These are phyloP conservation scores for Plasmopara viticola DNA, from an alignment of 352 stramenopile species.

Conservation along the genomic window DNA sequence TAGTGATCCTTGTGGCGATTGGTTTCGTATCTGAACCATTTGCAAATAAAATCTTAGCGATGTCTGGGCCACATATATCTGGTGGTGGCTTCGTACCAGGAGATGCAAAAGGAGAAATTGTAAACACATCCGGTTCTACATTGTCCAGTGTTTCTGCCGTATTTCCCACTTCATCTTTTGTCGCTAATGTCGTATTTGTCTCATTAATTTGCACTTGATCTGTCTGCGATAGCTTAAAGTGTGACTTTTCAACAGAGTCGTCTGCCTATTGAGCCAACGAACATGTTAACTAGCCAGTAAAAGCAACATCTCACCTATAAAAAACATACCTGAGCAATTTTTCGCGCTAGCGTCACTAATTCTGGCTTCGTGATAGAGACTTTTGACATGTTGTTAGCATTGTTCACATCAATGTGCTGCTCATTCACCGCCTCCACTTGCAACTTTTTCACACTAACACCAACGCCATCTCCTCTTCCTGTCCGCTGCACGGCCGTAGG, in stretches of 20 bases:
- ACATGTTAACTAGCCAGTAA: neutral
- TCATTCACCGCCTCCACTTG: neutral
- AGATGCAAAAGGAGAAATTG: neutral
- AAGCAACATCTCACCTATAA: neutral
- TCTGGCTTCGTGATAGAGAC: neutral
- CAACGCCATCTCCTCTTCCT: neutral
- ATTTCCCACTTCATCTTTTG: neutral
- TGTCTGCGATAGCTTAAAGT: neutral
- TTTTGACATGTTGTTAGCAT: neutral
- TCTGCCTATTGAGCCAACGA: slow-evolving; percentile 2
- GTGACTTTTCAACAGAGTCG: neutral
- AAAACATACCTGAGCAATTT: slow-evolving; percentile 6
- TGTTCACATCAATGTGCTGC: neutral
- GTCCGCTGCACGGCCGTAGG: neutral
- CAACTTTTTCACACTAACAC: neutral
- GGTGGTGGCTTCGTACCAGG: neutral
- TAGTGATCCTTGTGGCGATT: neutral
- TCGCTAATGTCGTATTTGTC: neutral
- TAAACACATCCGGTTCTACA: neutral
- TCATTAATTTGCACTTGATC: neutral
- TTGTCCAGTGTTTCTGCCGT: neutral
- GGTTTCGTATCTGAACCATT: neutral
- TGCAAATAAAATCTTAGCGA: neutral
- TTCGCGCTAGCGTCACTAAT: neutral
- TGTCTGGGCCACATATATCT: neutral